Evolutionary conservation across 176 grass and related monocot genomes (phyloP).

Genomic region (Alloteropsis semialata): DNA sequence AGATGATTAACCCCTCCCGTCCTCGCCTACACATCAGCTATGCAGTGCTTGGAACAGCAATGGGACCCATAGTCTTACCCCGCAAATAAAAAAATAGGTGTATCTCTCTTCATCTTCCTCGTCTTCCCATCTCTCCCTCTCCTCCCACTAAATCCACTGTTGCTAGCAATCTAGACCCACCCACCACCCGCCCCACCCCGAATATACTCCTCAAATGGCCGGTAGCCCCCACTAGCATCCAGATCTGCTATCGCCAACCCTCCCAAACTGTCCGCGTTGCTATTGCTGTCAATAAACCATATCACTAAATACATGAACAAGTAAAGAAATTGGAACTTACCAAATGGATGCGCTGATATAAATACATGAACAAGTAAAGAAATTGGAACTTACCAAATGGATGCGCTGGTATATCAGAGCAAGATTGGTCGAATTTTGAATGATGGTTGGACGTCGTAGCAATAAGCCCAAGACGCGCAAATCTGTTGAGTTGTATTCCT

Average conservation of each 20-base stretch:
- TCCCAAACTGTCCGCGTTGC: background rate
- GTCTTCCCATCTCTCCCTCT: background rate
- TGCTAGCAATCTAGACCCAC: background rate
- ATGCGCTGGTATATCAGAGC: background rate
- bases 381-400: background rate
- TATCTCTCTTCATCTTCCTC: background rate
- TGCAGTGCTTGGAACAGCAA: background rate
- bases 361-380: background rate
- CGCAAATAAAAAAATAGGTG: background rate
- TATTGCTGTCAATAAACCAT: background rate
- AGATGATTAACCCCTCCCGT: background rate
- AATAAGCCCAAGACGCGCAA: background rate
- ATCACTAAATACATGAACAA: background rate
- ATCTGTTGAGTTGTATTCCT: background rate
- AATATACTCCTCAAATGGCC: background rate
- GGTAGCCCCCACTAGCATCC: background rate
- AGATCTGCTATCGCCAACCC: background rate
- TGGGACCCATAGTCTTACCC: background rate
- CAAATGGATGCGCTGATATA: background rate
- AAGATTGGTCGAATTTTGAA: background rate
- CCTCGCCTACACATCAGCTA: background rate
- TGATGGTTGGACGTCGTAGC: background rate
- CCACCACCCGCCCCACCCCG: no score
- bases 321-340: background rate
- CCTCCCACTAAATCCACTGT: background rate